Percentiles rank a stretch among this genome's conserved stretches.
phyloP scores from a whole-genome alignment of 1,284 basidiomycete species.

The Mycosarcoma mackinlayi region DNA sequence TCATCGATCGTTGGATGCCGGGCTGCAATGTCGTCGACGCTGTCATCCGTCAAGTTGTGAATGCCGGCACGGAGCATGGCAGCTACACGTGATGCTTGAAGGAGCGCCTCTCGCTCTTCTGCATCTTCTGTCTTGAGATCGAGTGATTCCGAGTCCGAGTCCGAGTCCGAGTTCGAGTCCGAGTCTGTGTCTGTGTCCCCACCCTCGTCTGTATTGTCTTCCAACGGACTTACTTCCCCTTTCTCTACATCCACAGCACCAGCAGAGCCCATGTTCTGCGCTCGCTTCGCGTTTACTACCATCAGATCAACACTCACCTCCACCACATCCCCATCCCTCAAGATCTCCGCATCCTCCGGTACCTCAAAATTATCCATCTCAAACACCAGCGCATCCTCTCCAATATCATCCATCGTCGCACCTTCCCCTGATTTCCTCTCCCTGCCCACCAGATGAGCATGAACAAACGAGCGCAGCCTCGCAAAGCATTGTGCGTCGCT shows the following conservation, averaged over 20 bases:
- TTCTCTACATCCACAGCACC: too few species aligned
- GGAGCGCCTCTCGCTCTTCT: slow-evolving; percentile 16
- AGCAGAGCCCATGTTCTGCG: too few species aligned
- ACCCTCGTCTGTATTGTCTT: slow-evolving; percentile 5
- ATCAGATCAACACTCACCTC: slow-evolving; percentile 8
- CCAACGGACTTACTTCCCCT: background rate
- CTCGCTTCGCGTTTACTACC: too few species aligned
- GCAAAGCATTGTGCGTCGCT: slow-evolving; percentile 11
- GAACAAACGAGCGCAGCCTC: slow-evolving; percentile 23
- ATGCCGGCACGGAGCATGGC: slow-evolving; percentile 21
- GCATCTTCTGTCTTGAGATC: slow-evolving; percentile 8
- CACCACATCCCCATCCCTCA: slow-evolving; percentile 47
- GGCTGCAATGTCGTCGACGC: background rate
- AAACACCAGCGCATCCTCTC: background rate
- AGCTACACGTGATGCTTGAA: slow-evolving; percentile 20
- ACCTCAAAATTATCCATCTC: slow-evolving; percentile 37
- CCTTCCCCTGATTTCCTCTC: background rate
- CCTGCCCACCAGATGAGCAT: slow-evolving; percentile 6
- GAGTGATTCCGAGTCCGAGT: background rate
- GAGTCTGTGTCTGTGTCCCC: slow-evolving; percentile 1
- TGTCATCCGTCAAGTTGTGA: slow-evolving; percentile 7
- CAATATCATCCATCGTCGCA: slow-evolving; percentile 3
- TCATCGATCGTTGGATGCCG: background rate
- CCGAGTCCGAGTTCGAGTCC: slow-evolving; percentile 1
- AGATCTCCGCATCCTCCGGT: slow-evolving; percentile 34